A percentile compares a stretch with the other conserved stretches of the same genome.
Conservation (phyloP, 1,139 yeast species). For the Hyphopichia pseudoburtonii region DNA sequence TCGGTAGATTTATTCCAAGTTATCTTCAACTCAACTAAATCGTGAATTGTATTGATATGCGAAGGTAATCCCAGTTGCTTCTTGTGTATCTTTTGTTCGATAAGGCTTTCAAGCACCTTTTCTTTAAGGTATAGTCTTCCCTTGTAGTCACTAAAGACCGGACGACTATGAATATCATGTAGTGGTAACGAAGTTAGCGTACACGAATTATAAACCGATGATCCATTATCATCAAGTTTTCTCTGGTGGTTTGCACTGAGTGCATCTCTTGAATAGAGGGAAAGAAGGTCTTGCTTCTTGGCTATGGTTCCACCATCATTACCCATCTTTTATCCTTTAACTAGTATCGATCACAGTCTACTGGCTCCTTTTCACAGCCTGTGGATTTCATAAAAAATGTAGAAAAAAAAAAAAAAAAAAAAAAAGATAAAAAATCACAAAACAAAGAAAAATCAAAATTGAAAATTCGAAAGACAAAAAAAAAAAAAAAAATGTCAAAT, state of each 20-base stretch:
- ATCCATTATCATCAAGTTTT: slow-evolving; percentile 30
- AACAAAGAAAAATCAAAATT: too few species aligned
- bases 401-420: neutral
- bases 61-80: slow-evolving; percentile 7
- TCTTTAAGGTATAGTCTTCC: slow-evolving; percentile 76
- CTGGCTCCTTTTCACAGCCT: too few species aligned
- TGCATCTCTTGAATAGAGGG: slow-evolving; percentile 19
- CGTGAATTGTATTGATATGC: slow-evolving; percentile 43
- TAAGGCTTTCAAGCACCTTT: slow-evolving; percentile 56
- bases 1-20: slow-evolving; percentile 19
- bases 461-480: too few species aligned
- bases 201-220: slow-evolving; percentile 19
- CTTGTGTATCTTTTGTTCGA: slow-evolving; percentile 33
- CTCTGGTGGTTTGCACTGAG: slow-evolving; percentile 14
- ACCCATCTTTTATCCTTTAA: too few species aligned
- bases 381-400: too few species aligned
- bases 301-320: slow-evolving; percentile 56
- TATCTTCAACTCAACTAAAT: slow-evolving; percentile 28
- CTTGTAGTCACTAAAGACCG: slow-evolving; percentile 65
- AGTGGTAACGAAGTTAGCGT: slow-evolving; percentile 30
- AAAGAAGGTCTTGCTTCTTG: slow-evolving; percentile 41
- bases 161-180: slow-evolving; percentile 20
- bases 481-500: neutral
- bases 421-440: neutral
- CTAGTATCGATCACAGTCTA: too few species aligned